Evolutionary conservation across 345 rosid species (phyloP).

Genomic region (Streptanthus diversifolius): DNA sequence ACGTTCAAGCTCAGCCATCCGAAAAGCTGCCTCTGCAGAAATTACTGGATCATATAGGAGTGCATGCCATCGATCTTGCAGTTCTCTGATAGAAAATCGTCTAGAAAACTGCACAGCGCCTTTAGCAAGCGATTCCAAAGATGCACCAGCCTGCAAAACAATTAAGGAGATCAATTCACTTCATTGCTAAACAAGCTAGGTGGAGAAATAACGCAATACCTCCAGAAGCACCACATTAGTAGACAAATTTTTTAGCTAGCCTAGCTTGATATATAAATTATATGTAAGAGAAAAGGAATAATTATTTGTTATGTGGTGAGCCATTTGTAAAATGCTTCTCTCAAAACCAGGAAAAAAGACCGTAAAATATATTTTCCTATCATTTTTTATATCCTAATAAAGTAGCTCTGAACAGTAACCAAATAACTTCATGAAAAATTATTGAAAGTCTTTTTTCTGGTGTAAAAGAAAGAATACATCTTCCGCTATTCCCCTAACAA

Average conservation of each 20-base stretch:
- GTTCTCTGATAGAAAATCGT: conserved; percentile 61
- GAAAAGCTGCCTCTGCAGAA: conserved; percentile 74
- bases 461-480: background rate
- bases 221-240: background rate
- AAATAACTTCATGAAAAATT: background rate
- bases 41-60: conserved; percentile 85
- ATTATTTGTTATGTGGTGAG: background rate
- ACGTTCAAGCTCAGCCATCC: conserved; percentile 68
- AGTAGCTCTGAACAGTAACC: background rate
- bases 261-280: background rate
- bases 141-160: conserved; percentile 81
- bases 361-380: background rate
- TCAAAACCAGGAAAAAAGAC: background rate
- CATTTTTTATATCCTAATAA: background rate
- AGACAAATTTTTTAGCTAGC: background rate
- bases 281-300: background rate
- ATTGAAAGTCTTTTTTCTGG: background rate
- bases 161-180: background rate
- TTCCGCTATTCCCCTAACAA: background rate
- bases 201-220: background rate
- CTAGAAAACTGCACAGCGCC: conserved; percentile 89
- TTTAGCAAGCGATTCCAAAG: conserved; percentile 95
- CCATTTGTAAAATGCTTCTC: background rate
- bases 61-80: conserved; percentile 83
- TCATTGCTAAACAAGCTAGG: conserved; percentile 2